Percentiles rank a stretch among this genome's conserved stretches.
These are phyloP conservation scores for Komagataella mondaviorum DNA, from an alignment of 805 yeast genomes.

Conservation along the genomic window DNA sequence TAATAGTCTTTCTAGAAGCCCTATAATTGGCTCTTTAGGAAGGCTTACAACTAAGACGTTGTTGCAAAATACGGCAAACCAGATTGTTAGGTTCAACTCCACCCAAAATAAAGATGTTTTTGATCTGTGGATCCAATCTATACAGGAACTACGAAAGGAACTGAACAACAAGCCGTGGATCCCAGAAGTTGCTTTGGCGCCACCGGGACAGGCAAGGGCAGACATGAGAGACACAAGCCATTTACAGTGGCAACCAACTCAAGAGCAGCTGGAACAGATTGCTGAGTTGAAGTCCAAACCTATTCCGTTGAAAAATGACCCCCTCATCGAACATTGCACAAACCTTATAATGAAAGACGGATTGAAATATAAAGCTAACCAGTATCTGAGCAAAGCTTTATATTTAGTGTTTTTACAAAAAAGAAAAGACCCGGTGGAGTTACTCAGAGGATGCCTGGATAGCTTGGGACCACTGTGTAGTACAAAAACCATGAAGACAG, in stretches of 20 bases:
- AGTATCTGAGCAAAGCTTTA: conserved; percentile 59
- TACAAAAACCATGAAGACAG: conserved; percentile 65
- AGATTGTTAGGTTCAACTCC: background rate
- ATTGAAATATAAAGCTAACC: conserved; percentile 69
- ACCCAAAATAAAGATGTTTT: conserved; percentile 10
- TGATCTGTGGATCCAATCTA: conserved; percentile 14
- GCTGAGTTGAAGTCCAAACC: conserved; percentile 33
- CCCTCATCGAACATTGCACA: conserved; percentile 63
- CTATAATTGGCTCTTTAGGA: background rate
- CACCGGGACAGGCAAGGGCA: conserved; percentile 2
- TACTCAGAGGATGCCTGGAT: conserved; percentile 64
- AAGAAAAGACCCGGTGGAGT: conserved; percentile 68
- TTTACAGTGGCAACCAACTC: conserved; percentile 42
- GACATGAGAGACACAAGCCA: conserved; percentile 7
- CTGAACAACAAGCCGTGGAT: conserved; percentile 7
- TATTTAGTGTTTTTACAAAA: conserved; percentile 63
- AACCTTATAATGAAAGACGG: conserved; percentile 91
- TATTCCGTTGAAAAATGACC: conserved; percentile 52
- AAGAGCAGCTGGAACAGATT: conserved; percentile 48
- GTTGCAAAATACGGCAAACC: background rate
- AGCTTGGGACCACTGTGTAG: conserved; percentile 75
- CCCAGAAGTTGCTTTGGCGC: conserved; percentile 1
- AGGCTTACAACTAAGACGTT: background rate
- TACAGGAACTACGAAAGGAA: conserved; percentile 16
- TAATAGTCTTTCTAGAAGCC: background rate